A percentile compares a stretch with the other conserved stretches of the same genome.
phyloP scores from a whole-genome alignment of 2,329 filamentous ascomycete genomes.

The Verticillium tricorpus region DNA sequence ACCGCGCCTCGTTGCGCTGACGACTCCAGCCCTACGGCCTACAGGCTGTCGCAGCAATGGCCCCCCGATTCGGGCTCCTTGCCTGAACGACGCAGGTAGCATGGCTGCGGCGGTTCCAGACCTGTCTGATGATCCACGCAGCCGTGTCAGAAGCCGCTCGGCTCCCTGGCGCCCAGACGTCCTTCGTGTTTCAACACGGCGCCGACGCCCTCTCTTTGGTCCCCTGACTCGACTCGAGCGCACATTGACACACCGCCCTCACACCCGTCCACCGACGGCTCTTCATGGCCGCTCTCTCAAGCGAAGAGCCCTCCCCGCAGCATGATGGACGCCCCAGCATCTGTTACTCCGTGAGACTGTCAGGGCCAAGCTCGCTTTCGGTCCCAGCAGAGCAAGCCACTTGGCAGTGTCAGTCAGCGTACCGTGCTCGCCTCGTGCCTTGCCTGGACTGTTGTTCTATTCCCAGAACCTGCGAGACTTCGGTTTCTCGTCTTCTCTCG shows the following conservation, averaged over 20 bases:
- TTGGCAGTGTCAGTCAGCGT: neutral
- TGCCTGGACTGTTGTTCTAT: neutral
- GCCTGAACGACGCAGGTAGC: neutral
- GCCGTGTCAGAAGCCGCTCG: slow-evolving; percentile 8
- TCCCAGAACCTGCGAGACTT: neutral
- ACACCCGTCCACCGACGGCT: neutral
- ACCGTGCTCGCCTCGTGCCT: neutral
- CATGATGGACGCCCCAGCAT: neutral
- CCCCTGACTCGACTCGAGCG: neutral
- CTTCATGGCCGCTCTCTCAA: neutral
- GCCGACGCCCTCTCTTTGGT: neutral
- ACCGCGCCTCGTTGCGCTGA: neutral
- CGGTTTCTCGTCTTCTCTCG: neutral
- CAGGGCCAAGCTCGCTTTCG: neutral
- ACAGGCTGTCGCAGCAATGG: neutral
- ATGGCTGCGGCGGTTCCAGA: slow-evolving; percentile 11
- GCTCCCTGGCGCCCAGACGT: neutral
- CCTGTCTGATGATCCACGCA: slow-evolving; percentile 13
- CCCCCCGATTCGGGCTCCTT: neutral
- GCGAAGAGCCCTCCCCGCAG: neutral
- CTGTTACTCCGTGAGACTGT: neutral
- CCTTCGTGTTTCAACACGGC: slow-evolving; percentile 2
- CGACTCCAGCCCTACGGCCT: neutral
- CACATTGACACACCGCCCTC: neutral
- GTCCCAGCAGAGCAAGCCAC: neutral